Evolutionary conservation across 2,329 filamentous ascomycete species (phyloP).

Genomic region (Zasmidium cellare): DNA sequence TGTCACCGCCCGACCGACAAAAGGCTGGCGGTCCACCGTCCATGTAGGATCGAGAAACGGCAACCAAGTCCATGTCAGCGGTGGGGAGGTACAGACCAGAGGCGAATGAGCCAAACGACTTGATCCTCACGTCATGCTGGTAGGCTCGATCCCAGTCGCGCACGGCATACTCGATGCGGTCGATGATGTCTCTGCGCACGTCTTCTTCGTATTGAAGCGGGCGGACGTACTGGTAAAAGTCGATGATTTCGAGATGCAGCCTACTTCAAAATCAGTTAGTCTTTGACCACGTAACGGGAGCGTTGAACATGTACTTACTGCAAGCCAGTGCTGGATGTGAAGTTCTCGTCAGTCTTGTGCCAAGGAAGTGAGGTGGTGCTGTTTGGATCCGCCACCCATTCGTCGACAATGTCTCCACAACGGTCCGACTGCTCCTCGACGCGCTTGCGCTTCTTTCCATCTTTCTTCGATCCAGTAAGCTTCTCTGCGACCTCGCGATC

Average conservation of each 20-base stretch:
- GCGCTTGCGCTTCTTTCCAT: constrained; percentile 73
- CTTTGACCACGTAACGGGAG: not conserved
- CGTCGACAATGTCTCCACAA: constrained; percentile 40
- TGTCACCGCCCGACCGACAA: constrained; percentile 50
- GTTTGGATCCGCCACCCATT: constrained; percentile 41
- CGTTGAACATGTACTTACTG: constrained; percentile 24
- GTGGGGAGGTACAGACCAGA: constrained; percentile 71
- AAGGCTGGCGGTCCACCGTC: constrained; percentile 53
- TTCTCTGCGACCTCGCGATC: constrained; percentile 22
- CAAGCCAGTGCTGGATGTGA: constrained; percentile 21
- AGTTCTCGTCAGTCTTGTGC: constrained; percentile 53
- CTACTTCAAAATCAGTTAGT: constrained; percentile 45
- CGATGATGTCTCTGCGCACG: constrained; percentile 71
- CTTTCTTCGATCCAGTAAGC: constrained; percentile 37
- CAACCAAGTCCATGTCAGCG: constrained; percentile 91
- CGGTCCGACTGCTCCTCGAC: constrained; percentile 37
- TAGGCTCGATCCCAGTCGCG: constrained; percentile 34
- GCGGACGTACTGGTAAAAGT: constrained; percentile 83
- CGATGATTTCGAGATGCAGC: constrained; percentile 84
- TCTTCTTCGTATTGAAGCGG: constrained; percentile 75
- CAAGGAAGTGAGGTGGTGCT: constrained; percentile 60
- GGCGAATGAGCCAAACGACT: constrained; percentile 92
- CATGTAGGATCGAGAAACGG: constrained; percentile 65
- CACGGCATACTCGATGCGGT: constrained; percentile 64
- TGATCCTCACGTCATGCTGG: constrained; percentile 55